A percentile compares a stretch with the other conserved stretches of the same genome.
These are phyloP conservation scores for Pseudogymnoascus sp. DNA, from an alignment of 2,329 filamentous ascomycete species.

Conservation along the genomic window DNA sequence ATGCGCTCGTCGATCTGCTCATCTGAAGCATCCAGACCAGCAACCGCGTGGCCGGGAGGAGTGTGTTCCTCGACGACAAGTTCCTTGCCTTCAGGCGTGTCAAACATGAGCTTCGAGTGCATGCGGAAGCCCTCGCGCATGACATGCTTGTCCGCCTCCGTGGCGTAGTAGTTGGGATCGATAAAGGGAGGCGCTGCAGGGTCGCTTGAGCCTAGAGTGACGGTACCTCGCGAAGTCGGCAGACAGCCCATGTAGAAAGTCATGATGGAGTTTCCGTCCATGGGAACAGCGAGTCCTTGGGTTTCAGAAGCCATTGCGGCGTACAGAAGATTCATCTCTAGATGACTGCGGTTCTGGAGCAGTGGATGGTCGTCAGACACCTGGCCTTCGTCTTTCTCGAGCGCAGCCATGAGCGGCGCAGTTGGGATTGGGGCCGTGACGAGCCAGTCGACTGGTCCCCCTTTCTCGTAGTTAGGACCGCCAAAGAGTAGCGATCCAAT, in stretches of 20 bases:
- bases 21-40: not conserved
- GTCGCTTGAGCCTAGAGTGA: conserved; percentile 10
- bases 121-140: conserved; percentile 10
- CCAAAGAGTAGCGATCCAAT: conserved; percentile 10
- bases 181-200: conserved; percentile 9
- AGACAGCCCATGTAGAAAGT: conserved; percentile 8
- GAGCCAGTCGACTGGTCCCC: conserved; percentile 12
- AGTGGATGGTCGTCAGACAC: not conserved
- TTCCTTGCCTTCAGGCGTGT: conserved; percentile 11
- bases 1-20: not conserved
- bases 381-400: not conserved
- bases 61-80: conserved; percentile 10
- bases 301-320: not conserved
- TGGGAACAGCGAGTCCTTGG: conserved; percentile 4
- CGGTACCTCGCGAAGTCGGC: conserved; percentile 14
- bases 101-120: not conserved
- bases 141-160: conserved; percentile 13
- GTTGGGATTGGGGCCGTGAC: conserved; percentile 7
- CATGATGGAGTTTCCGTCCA: conserved; percentile 13
- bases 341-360: not conserved
- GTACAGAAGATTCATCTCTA: not conserved
- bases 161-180: conserved; percentile 15
- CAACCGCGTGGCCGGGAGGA: not conserved
- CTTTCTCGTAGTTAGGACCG: conserved; percentile 10
- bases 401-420: not conserved